Conservation (phyloP, 2,329 filamentous ascomycete species). For the Plectosphaerella plurivora region DNA sequence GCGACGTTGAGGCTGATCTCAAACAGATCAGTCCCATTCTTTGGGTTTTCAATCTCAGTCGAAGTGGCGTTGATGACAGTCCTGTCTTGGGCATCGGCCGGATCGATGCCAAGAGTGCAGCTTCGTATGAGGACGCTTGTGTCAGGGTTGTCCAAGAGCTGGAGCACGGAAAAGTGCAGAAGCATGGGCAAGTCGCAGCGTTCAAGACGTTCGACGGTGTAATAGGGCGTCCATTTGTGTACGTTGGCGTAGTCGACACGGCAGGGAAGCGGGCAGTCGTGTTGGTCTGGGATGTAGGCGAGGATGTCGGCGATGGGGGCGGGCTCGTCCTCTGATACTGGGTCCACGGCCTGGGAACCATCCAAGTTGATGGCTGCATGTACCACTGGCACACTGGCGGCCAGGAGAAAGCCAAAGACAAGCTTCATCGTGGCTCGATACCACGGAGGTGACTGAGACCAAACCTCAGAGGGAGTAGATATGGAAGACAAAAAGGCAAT, state of each 20-base stretch:
- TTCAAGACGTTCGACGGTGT: conserved; percentile 12
- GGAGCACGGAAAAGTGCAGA: conserved; percentile 9
- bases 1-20: neutral
- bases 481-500: neutral
- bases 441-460: too few relatives aligned
- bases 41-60: neutral
- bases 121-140: conserved; percentile 8
- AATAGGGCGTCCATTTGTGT: conserved; percentile 16
- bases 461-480: neutral
- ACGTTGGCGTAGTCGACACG: conserved; percentile 12
- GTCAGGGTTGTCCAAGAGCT: conserved; percentile 7
- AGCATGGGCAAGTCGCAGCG: conserved; percentile 12
- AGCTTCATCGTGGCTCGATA: neutral
- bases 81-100: too few relatives aligned
- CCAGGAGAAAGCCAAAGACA: neutral
- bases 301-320: conserved; percentile 13
- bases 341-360: neutral
- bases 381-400: neutral
- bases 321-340: conserved; percentile 2
- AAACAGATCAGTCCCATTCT: neutral
- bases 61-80: too few relatives aligned
- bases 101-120: conserved; percentile 3
- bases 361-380: neutral
- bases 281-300: conserved; percentile 14
- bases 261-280: conserved; percentile 14